Evolutionary conservation across 2,329 filamentous ascomycete genomes (phyloP).

Genomic region (Ophiostoma pallidulum): DNA sequence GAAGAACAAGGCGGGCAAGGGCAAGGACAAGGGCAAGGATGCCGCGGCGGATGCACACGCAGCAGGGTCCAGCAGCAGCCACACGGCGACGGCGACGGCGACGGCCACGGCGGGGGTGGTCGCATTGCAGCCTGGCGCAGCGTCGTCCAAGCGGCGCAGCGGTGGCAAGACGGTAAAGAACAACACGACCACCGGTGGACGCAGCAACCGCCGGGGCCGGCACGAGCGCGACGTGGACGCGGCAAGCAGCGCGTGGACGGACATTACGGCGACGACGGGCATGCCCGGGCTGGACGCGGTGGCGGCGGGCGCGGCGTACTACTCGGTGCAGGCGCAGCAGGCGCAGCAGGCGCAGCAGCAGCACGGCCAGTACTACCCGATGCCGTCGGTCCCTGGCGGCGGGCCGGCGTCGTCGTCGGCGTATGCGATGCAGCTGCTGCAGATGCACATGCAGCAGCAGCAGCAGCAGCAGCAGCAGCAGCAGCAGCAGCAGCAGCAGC

Average conservation of each 20-base stretch:
- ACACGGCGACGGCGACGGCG: conserved; percentile 2
- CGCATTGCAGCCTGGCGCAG: no score
- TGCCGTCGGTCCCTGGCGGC: conserved; percentile 12
- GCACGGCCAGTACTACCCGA: neutral
- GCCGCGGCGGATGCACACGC: neutral
- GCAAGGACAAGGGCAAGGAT: conserved; percentile 28
- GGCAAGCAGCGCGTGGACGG: conserved; percentile 36
- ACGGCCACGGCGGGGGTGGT: conserved; percentile 3
- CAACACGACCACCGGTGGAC: neutral
- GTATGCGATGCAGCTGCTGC: conserved; percentile 16
- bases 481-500: conserved; percentile 6
- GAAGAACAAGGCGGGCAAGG: conserved; percentile 27
- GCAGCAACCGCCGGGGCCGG: neutral
- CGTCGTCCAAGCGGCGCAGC: no score
- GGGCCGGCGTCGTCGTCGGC: conserved; percentile 14
- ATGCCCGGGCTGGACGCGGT: neutral
- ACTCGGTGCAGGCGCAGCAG: neutral
- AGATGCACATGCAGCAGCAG: conserved; percentile 12
- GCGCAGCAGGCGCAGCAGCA: neutral
- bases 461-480: conserved; percentile 1
- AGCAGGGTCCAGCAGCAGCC: no score
- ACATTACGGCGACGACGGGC: conserved; percentile 29
- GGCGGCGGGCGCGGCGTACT: neutral
- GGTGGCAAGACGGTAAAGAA: no score
- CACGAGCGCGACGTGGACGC: conserved; percentile 14